Evolutionary conservation across 805 yeast genomes (phyloP), one percentile per base, ranked within the genome.

Genomic region (Tetrapisispora iriomotensis): DNA sequence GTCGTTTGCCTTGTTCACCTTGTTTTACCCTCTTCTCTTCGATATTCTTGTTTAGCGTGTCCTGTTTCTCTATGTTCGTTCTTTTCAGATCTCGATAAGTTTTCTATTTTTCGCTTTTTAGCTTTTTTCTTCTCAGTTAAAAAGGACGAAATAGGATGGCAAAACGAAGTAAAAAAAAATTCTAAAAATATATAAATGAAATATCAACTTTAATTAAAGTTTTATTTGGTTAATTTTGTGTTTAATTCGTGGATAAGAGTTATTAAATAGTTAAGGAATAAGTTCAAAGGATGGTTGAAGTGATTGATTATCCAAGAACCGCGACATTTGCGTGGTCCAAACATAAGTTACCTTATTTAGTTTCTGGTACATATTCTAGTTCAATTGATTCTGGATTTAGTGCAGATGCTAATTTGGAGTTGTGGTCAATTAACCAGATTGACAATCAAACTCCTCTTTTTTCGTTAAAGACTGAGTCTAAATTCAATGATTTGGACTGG

Each of bases 261-360:
- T n/a, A n/a, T n/a, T n/a, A n/a, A n/a, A n/a, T n/a, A n/a, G 7
- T 14, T 27, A 27, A 13, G 7, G 7, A 8, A 27, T 7, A 8
- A 14, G 7, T 7, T 7, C 14, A 4, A 2, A 30, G 15, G 13
- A 79, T 81, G 88, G 90, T 86, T 51, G 86, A 85, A 64, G 71
- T 92, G 49, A 75, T 77, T 61, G 96, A 88, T 62, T 77, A 85
- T 54, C 70, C 75, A 45, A 73, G 86, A 50, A 84, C 96, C 12
- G 88, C 96, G 38, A 79, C 95, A n/a, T 86, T 92, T 65, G 94
- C 97, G 32, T 90, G 97, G 96, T 84, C 95, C 34, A 75, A 79
- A 47, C 83, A 76, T 49, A 60, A 61, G 38, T 64, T 77, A 45
- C 96, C 96, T 14, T 62, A 75, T 39, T 58, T 92, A 48, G 96